Base-by-base conservation (phyloP, 495 filamentous ascomycete genomes). In the Aeminium ludgeri region DNA sequence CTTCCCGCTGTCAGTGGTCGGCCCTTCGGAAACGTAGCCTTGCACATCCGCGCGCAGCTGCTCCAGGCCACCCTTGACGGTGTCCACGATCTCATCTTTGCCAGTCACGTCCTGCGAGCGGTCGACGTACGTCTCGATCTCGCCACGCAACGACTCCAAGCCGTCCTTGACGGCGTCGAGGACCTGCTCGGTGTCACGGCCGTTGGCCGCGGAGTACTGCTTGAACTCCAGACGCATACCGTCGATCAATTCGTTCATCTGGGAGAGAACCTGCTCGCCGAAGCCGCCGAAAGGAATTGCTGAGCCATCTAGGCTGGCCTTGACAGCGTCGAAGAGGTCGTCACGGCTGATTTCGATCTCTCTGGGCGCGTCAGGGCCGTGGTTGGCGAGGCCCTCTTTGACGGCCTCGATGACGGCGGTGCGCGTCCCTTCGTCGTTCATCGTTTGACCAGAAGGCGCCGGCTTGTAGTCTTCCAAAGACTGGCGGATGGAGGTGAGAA, bases 131-230 rank as follows among this genome's bases (percentile, higher is more conserved):
- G 59, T 62, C 58, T 89, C 82, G 40, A 92, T 82, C 35, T 87
- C 76, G 17, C 66, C 65, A n/a, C 80, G 73, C 3, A 95, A 69
- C 36, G 70, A 72, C 48, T 86, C 82, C 29, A 93, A 69, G 2
- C 82, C 82, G 55, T 91, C 84, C 53, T 81, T 86, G 42, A 87
- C 73, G 1, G 83, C 80, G 54, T 87, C 80, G 1, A 92, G 65
- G 18, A 91, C 70, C 49, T 89, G 76, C 54, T 84, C 81, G 0
- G 80, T 84, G 52, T 85, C 82, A 38, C 71, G 65, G 32, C 78
- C 81, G 50, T 73, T 80, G 19, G 77, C 75, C 0, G 80, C 66
- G 12, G 78, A 72, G 49, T 78, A 83, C 50, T 85, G 69, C 50
- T 83, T 67, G 58, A 80, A 78, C 51, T 80, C 76, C 1, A 58